phyloP scores from a whole-genome alignment of 2,329 filamentous ascomycete species.

The Trichoderma asperellum region DNA sequence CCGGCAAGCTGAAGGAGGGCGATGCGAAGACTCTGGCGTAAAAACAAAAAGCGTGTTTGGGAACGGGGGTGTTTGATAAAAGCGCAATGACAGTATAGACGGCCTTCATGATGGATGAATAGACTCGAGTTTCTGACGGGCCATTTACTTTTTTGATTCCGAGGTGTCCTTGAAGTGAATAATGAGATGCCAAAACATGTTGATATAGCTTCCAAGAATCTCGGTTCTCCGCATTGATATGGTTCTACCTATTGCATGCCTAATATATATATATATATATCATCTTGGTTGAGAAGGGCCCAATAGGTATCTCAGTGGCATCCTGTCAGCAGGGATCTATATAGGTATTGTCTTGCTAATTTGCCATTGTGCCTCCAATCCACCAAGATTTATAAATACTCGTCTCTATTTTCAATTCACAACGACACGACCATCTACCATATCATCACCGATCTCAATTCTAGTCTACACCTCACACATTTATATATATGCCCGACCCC shows the following conservation, averaged over 20 bases:
- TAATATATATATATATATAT: neutral
- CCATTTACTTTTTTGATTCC: neutral
- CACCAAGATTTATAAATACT: neutral
- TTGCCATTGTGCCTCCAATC: neutral
- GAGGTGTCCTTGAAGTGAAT: neutral
- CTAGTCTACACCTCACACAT: too few species aligned
- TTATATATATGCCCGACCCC: too few species aligned
- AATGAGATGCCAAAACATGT: neutral
- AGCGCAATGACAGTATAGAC: slow-evolving; percentile 4
- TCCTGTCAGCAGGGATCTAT: neutral
- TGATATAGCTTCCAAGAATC: neutral
- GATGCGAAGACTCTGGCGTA: slow-evolving; percentile 70
- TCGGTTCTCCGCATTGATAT: neutral
- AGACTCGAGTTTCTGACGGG: slow-evolving; percentile 7
- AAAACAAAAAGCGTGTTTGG: neutral
- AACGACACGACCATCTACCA: neutral
- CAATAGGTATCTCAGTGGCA: too few species aligned
- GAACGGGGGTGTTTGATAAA: slow-evolving; percentile 19
- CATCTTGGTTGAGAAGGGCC: too few species aligned
- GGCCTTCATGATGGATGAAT: slow-evolving; percentile 10
- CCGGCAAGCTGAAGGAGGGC: slow-evolving; percentile 83
- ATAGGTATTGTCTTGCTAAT: neutral
- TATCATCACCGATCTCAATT: neutral
- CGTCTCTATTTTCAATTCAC: neutral
- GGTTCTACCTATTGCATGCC: neutral